Conservation (phyloP, 805 yeast genomes). For the Deakozyma indianensis region DNA sequence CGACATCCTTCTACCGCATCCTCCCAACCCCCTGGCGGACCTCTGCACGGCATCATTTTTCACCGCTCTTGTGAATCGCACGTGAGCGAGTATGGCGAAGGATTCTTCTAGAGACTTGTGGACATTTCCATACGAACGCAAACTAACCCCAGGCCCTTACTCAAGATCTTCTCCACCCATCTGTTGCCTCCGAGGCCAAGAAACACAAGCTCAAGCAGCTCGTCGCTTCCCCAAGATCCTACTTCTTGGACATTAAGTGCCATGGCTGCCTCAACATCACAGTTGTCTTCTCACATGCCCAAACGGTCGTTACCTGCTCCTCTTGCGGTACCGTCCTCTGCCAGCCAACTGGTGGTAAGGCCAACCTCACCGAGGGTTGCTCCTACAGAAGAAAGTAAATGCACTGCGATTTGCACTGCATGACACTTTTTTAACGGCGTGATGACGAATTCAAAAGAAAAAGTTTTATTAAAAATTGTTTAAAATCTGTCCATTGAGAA, state of each 20-base stretch:
- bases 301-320: conserved; percentile 99
- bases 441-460: background rate
- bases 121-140: no score
- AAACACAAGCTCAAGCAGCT: conserved; percentile 95
- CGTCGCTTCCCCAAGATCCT: conserved; percentile 97
- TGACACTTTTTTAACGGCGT: conserved; percentile 3
- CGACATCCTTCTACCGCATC: no score
- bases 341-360: conserved; percentile 99
- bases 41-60: no score
- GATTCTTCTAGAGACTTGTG: no score
- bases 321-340: conserved; percentile 96
- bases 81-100: no score
- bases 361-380: conserved; percentile 98
- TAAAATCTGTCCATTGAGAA: background rate
- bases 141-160: conserved; percentile 1
- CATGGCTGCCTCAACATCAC: conserved; percentile 99
- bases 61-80: no score
- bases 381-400: conserved; percentile 97
- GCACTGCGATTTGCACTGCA: background rate
- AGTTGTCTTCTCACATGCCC: conserved; percentile 99
- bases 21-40: no score
- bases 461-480: background rate
- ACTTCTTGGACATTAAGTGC: conserved; percentile 99
- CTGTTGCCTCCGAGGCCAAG: conserved; percentile 90
- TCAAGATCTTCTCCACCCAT: conserved; percentile 91